Evolutionary conservation across 2,329 filamentous ascomycete genomes (phyloP).

Genomic region (Pseudohalonectria lignicola): DNA sequence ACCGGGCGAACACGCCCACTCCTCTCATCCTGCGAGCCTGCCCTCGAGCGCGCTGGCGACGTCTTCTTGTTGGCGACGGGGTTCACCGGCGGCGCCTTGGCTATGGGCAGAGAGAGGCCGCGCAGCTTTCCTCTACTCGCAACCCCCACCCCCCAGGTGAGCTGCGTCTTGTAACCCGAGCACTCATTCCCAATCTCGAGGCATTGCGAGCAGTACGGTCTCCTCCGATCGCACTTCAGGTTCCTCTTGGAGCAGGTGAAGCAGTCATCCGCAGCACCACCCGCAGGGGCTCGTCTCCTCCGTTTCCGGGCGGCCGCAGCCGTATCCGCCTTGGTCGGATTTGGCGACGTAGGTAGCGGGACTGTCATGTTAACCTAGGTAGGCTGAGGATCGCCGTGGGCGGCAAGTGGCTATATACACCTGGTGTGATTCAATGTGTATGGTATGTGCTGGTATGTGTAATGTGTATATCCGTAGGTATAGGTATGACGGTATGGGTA

Average conservation of each 20-base stretch:
- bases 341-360: slow-evolving; percentile 27
- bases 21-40: slow-evolving; percentile 25
- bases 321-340: slow-evolving; percentile 27
- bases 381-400: too few relatives aligned
- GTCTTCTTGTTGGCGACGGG: slow-evolving; percentile 36
- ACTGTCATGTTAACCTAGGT: slow-evolving; percentile 33
- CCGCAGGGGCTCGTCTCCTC: slow-evolving; percentile 77
- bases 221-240: slow-evolving; percentile 77
- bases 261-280: slow-evolving; percentile 88
- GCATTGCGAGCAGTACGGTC: slow-evolving; percentile 92
- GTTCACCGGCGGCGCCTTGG: slow-evolving; percentile 44
- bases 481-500: too few relatives aligned
- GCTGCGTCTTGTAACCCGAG: slow-evolving; percentile 89
- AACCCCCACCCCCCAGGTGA: slow-evolving; percentile 94
- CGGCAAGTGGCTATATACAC: too few relatives aligned
- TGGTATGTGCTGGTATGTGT: too few relatives aligned
- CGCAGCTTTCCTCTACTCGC: slow-evolving; percentile 91
- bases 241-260: slow-evolving; percentile 82
- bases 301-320: slow-evolving; percentile 46
- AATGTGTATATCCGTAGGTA: too few relatives aligned
- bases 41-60: slow-evolving; percentile 28
- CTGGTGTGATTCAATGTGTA: too few relatives aligned
- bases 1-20: too few relatives aligned
- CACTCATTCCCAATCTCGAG: slow-evolving; percentile 86
- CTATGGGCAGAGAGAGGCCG: slow-evolving; percentile 67